Conservation (phyloP, 2,329 filamentous ascomycete species). For the Periconia sp. region DNA sequence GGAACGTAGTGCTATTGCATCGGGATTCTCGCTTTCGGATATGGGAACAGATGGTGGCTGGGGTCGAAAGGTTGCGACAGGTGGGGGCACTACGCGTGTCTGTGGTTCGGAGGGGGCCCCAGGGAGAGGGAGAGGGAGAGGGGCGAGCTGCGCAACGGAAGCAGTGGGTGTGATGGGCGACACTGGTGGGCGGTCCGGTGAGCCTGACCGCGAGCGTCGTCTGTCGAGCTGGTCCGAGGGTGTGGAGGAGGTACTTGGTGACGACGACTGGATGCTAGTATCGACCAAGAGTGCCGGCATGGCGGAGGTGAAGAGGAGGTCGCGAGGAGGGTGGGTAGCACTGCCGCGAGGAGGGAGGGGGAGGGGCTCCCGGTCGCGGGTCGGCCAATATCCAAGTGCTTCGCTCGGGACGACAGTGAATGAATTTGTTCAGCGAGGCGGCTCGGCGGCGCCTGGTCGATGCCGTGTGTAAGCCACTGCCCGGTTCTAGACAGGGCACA, state of each 20-base stretch:
- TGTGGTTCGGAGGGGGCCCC: conserved; percentile 30
- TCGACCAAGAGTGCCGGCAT: conserved; percentile 47
- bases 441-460: too few relatives aligned
- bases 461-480: too few relatives aligned
- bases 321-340: too few relatives aligned
- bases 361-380: too few relatives aligned
- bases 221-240: conserved; percentile 22
- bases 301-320: conserved; percentile 31
- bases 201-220: conserved; percentile 35
- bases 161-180: conserved; percentile 49
- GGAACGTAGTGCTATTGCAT: conserved; percentile 84
- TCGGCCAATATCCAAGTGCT: too few relatives aligned
- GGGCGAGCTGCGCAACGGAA: conserved; percentile 42
- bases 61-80: conserved; percentile 45
- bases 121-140: too few relatives aligned
- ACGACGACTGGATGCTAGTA: conserved; percentile 27
- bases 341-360: too few relatives aligned
- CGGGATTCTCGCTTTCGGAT: conserved; percentile 68
- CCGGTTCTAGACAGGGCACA: too few relatives aligned
- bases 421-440: too few relatives aligned
- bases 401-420: too few relatives aligned
- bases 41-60: conserved; percentile 54
- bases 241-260: conserved; percentile 33
- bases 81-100: conserved; percentile 34
- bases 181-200: conserved; percentile 46